Evolutionary conservation across 202 grass and related monocot species (phyloP).

Genomic region (Zizania palustris): DNA sequence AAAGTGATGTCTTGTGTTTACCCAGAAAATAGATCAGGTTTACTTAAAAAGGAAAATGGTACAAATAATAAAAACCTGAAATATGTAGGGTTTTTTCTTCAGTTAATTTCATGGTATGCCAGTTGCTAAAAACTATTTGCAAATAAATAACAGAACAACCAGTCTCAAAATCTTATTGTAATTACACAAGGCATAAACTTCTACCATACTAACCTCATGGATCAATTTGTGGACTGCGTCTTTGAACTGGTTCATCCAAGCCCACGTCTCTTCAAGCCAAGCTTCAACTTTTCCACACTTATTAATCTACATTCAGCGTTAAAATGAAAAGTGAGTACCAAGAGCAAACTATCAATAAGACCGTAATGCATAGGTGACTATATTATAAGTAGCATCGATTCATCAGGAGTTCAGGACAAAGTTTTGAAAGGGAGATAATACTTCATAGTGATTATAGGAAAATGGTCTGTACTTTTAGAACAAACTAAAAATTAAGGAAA

Average conservation of each 20-base stretch:
- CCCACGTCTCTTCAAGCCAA: constrained; percentile 94
- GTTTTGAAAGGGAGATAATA: constrained; percentile 12
- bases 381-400: constrained; percentile 29
- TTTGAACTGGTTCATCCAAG: constrained; percentile 87
- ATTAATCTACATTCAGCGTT: constrained; percentile 66
- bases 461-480: constrained; percentile 19
- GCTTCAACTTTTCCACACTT: constrained; percentile 66
- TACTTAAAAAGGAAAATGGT: constrained; percentile 8
- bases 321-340: constrained; percentile 46
- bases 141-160: constrained; percentile 16
- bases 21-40: constrained; percentile 9
- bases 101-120: constrained; percentile 40
- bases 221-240: constrained; percentile 64
- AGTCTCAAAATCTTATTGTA: too few relatives aligned
- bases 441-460: constrained; percentile 29
- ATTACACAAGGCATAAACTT: too few relatives aligned
- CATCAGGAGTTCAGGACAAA: constrained; percentile 27
- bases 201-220: constrained; percentile 58
- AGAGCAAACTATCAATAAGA: constrained; percentile 2
- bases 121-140: constrained; percentile 10
- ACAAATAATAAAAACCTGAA: constrained; percentile 24
- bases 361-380: neutral
- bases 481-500: constrained; percentile 5
- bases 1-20: neutral
- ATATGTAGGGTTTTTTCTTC: neutral